These are phyloP conservation scores for Coemansia sp. DNA, from an alignment of 192 early-diverging fungal genomes.

Conservation along the genomic window DNA sequence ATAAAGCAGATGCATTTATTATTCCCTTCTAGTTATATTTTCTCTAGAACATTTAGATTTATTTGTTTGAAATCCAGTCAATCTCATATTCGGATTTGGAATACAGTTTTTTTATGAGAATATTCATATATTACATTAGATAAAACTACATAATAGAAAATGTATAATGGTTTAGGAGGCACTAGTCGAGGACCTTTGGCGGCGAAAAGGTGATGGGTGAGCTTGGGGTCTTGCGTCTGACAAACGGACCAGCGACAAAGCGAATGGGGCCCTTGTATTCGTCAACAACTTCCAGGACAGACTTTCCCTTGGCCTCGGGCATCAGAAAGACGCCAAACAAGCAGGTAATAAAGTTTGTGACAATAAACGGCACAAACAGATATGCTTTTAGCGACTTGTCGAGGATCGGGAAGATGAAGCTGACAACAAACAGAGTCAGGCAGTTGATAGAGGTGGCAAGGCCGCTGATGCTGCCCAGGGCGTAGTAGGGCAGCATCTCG, in stretches of 20 bases:
- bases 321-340: conserved; percentile 55
- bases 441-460: conserved; percentile 67
- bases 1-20: background rate
- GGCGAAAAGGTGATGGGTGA: background rate
- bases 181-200: background rate
- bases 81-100: no score
- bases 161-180: background rate
- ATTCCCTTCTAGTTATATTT: background rate
- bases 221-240: background rate
- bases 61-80: background rate
- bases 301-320: conserved; percentile 71
- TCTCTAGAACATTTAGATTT: background rate
- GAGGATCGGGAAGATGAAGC: conserved; percentile 60
- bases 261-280: conserved; percentile 45
- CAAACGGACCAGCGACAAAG: conserved; percentile 22
- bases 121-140: background rate
- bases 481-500: conserved; percentile 72
- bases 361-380: conserved; percentile 67
- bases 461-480: conserved; percentile 64
- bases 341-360: conserved; percentile 45
- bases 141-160: background rate
- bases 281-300: conserved; percentile 34
- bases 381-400: conserved; percentile 56
- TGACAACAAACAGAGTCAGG: conserved; percentile 65
- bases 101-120: background rate